Evolutionary conservation across 2,329 filamentous ascomycete genomes (phyloP).

Genomic region (Colletotrichum lindemuthianum): DNA sequence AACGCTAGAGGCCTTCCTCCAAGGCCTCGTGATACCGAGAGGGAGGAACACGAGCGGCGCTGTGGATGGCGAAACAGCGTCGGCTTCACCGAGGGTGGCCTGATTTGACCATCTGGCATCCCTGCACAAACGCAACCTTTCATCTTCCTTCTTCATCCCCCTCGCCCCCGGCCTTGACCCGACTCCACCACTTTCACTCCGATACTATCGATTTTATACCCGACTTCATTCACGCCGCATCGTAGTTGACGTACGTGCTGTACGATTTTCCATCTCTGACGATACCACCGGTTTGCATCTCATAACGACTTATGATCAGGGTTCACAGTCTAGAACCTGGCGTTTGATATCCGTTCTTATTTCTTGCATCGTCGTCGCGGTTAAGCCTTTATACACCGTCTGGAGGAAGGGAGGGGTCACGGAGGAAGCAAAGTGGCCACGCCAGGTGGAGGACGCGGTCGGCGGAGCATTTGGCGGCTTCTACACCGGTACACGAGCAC

Average conservation of each 20-base stretch:
- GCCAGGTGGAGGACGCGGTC: neutral
- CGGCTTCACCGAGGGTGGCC: conserved; percentile 64
- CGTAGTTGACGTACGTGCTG: conserved; percentile 28
- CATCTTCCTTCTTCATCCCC: neutral
- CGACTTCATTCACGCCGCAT: conserved; percentile 20
- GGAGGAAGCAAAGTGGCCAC: conserved; percentile 1
- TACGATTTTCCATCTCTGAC: conserved; percentile 31
- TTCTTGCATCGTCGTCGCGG: conserved; percentile 17
- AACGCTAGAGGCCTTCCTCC: conserved; percentile 45
- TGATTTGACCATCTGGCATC: conserved; percentile 53
- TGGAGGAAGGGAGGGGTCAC: neutral
- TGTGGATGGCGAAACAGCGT: conserved; percentile 69
- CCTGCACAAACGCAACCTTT: neutral
- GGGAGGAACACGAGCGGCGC: conserved; percentile 52
- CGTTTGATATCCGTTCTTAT: conserved; percentile 33
- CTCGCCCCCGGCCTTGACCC: neutral
- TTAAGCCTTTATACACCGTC: neutral
- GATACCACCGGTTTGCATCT: conserved; percentile 34
- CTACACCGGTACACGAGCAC: no score
- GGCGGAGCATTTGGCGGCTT: neutral
- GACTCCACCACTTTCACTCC: conserved; percentile 2
- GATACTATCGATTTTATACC: conserved; percentile 22
- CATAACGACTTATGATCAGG: conserved; percentile 36
- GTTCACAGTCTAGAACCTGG: conserved; percentile 24
- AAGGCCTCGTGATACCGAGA: conserved; percentile 47